A percentile compares a stretch with the other conserved stretches of the same genome.
These are phyloP conservation scores for Madurella fahalii DNA, from an alignment of 2,329 filamentous ascomycete species.

Conservation along the genomic window DNA sequence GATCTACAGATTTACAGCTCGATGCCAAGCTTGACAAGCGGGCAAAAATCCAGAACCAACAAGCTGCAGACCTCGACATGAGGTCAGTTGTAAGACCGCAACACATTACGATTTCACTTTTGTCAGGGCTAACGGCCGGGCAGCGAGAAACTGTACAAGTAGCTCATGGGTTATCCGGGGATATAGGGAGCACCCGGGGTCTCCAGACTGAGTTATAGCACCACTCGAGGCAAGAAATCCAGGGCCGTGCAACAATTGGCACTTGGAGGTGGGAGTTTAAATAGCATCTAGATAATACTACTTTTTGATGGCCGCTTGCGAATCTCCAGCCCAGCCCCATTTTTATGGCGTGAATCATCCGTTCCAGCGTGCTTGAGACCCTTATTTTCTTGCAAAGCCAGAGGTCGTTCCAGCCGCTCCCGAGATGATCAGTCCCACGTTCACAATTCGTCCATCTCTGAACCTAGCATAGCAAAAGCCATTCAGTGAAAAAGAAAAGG, in stretches of 20 bases:
- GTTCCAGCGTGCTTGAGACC: no score
- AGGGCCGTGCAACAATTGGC: not conserved
- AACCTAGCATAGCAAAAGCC: not conserved
- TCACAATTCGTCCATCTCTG: not conserved
- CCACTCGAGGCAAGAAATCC: not conserved
- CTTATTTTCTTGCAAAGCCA: no score
- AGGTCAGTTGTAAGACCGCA: slow-evolving; percentile 2
- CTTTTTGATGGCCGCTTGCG: no score
- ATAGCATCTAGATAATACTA: no score
- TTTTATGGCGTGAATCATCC: no score
- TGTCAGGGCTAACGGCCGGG: slow-evolving; percentile 1
- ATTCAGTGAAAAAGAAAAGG: not conserved
- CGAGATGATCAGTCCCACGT: not conserved
- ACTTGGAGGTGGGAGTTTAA: no score
- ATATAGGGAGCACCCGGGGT: not conserved
- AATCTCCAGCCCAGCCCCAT: no score
- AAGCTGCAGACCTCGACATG: no score
- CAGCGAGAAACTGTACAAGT: not conserved
- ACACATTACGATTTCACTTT: not conserved
- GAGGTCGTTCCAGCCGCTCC: no score
- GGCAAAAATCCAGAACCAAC: no score
- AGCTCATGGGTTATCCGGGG: not conserved
- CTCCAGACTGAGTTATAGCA: not conserved
- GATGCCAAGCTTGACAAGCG: no score
- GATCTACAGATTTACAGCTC: no score